phyloP scores from a whole-genome alignment of 2,329 filamentous ascomycete genomes.

The Cladosporium sp. region DNA sequence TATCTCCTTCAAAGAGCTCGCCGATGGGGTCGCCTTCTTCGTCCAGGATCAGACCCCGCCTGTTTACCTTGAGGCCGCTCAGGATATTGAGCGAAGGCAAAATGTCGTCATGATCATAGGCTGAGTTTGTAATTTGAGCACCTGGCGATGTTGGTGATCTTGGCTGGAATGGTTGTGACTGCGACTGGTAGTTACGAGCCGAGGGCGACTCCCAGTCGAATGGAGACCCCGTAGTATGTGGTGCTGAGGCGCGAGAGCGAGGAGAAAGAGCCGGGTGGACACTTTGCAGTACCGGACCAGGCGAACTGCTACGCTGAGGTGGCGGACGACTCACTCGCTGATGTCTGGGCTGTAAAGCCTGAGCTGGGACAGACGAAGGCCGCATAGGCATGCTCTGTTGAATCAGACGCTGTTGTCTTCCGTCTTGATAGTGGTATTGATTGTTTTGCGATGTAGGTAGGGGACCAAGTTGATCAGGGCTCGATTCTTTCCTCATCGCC shows the following conservation, averaged over 20 bases:
- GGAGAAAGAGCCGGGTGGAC: background rate
- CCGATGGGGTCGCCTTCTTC: conserved; percentile 51
- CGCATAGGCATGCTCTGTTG: conserved; percentile 4
- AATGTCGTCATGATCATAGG: background rate
- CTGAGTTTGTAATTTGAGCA: background rate
- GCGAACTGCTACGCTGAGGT: background rate
- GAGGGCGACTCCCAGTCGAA: background rate
- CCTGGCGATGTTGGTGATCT: conserved; percentile 1
- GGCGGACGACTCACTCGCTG: background rate
- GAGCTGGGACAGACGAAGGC: background rate
- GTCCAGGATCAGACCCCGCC: conserved; percentile 52
- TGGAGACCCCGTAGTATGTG: background rate
- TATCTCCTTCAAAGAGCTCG: conserved; percentile 48
- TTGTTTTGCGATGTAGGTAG: background rate
- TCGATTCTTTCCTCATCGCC: background rate
- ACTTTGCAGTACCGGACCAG: background rate
- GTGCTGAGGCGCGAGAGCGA: background rate
- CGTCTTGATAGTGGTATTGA: background rate
- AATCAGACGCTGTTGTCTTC: conserved; percentile 17
- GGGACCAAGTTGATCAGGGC: background rate
- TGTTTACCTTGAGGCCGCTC: conserved; percentile 56
- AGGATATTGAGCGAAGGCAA: conserved; percentile 44
- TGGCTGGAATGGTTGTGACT: background rate
- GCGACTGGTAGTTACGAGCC: background rate
- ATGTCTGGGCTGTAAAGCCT: conserved; percentile 8